Conservation (phyloP, 2,329 filamentous ascomycete species). For the Paracorniculantispora psalliotae region DNA sequence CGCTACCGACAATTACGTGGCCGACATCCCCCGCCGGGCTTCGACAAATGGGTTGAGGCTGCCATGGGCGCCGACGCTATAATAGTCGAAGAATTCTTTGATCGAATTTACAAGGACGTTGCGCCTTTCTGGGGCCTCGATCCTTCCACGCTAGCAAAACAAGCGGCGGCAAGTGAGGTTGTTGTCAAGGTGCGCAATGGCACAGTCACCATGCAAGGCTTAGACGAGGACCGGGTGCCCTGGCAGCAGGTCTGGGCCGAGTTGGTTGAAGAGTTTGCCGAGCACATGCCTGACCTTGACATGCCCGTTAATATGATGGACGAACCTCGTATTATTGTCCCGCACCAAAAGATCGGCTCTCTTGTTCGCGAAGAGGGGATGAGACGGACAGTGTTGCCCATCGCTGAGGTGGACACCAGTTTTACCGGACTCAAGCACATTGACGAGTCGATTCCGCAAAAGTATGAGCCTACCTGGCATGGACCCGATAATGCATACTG, state of each 20-base stretch:
- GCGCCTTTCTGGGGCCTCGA: constrained; percentile 56
- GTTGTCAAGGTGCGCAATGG: constrained; percentile 46
- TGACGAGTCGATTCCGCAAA: constrained; percentile 28
- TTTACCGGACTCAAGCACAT: constrained; percentile 37
- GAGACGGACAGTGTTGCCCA: constrained; percentile 37
- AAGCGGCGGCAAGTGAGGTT: constrained; percentile 39
- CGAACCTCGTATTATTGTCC: constrained; percentile 57
- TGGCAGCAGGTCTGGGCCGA: constrained; percentile 45
- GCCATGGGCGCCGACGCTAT: constrained; percentile 48
- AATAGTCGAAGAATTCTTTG: constrained; percentile 59
- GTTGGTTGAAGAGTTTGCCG: constrained; percentile 47
- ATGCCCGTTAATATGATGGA: constrained; percentile 63
- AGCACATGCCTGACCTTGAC: constrained; percentile 57
- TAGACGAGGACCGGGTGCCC: constrained; percentile 34
- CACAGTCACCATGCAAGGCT: constrained; percentile 34
- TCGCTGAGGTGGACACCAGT: constrained; percentile 38
- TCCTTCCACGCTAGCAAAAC: constrained; percentile 31
- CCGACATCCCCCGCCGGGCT: constrained; percentile 59
- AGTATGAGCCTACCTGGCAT: constrained; percentile 45
- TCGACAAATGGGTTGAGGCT: constrained; percentile 54
- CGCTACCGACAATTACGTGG: constrained; percentile 53
- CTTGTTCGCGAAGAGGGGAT: constrained; percentile 44
- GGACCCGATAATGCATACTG: constrained; percentile 49
- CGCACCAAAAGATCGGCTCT: constrained; percentile 50
- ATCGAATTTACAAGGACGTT: constrained; percentile 59